Conservation (phyloP, 495 filamentous ascomycete genomes). For the Neurospora sp. region DNA sequence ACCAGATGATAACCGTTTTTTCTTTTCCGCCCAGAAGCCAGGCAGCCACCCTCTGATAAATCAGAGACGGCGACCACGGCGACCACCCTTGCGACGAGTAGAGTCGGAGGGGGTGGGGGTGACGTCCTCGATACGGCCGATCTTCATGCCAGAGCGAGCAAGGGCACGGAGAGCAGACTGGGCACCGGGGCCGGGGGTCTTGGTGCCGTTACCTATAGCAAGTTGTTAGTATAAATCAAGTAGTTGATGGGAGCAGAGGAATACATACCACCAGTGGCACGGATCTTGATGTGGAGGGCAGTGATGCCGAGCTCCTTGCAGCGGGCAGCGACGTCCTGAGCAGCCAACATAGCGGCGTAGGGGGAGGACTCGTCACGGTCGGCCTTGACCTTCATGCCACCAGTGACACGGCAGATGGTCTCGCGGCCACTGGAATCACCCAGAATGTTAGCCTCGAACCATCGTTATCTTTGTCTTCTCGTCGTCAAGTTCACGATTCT, state of each 20-base stretch:
- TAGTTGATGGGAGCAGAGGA: neutral
- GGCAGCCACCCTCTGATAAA: conserved; percentile 21
- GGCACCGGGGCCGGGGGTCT: conserved; percentile 96
- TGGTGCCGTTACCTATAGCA: conserved; percentile 81
- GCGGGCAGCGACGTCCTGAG: conserved; percentile 84
- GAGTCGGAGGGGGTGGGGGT: conserved; percentile 97
- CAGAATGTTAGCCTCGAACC: conserved; percentile 51
- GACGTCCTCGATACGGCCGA: conserved; percentile 98
- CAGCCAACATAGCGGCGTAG: conserved; percentile 99
- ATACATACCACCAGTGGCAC: conserved; percentile 83
- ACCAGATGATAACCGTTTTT: conserved; percentile 30
- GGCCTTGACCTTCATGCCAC: conserved; percentile 99
- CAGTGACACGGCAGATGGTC: conserved; percentile 98
- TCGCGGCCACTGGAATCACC: conserved; percentile 87
- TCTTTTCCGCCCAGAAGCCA: conserved; percentile 21
- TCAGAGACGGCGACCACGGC: conserved; percentile 99
- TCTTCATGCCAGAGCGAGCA: conserved; percentile 98
- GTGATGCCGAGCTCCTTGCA: conserved; percentile 99
- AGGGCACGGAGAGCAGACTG: conserved; percentile 98
- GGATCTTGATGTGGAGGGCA: conserved; percentile 99
- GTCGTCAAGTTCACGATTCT: conserved; percentile 13
- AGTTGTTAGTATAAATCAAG: neutral
- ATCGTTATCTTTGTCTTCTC: conserved; percentile 3
- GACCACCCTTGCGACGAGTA: conserved; percentile 98
- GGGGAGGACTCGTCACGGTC: conserved; percentile 99